Evolutionary conservation across 73 alveolate genomes (phyloP).

Genomic region (Paramecium pentaurelia): DNA sequence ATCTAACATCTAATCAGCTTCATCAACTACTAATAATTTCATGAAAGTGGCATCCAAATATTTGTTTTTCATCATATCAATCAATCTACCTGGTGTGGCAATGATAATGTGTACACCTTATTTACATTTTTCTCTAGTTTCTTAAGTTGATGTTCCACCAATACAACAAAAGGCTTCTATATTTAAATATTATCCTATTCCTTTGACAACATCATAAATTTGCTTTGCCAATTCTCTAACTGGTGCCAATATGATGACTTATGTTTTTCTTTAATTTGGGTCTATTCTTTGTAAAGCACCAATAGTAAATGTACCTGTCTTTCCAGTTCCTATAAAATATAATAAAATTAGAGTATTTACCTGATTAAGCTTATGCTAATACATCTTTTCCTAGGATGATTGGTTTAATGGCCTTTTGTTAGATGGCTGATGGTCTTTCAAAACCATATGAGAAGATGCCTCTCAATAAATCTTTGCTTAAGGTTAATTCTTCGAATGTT

Average conservation of each 20-base stretch:
- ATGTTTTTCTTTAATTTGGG: slow-evolving; percentile 75
- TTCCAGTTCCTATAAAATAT: slow-evolving; percentile 89
- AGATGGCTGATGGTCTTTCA: slow-evolving; percentile 95
- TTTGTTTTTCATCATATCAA: slow-evolving; percentile 89
- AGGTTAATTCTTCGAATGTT: slow-evolving; percentile 14
- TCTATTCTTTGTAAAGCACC: slow-evolving; percentile 84
- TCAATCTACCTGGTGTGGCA: slow-evolving; percentile 96
- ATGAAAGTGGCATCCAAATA: slow-evolving; percentile 73
- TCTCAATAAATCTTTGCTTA: slow-evolving; percentile 24
- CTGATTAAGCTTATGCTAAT: slow-evolving; percentile 90
- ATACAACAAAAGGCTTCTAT: slow-evolving; percentile 85
- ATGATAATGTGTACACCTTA: slow-evolving; percentile 88
- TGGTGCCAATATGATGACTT: slow-evolving; percentile 97
- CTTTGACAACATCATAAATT: slow-evolving; percentile 70
- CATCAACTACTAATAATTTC: slow-evolving; percentile 91
- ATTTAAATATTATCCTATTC: slow-evolving; percentile 78
- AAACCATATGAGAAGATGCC: slow-evolving; percentile 79
- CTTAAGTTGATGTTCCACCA: slow-evolving; percentile 92
- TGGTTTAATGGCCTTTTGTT: slow-evolving; percentile 95
- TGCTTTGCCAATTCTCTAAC: slow-evolving; percentile 98
- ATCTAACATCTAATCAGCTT: slow-evolving; percentile 98
- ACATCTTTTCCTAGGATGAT: slow-evolving; percentile 89
- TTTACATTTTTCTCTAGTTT: slow-evolving; percentile 82
- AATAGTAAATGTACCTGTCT: slow-evolving; percentile 94
- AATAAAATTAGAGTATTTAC: neutral